Evolutionary conservation across 1,284 basidiomycete species (phyloP).

Genomic region (Puccinia hordei): DNA sequence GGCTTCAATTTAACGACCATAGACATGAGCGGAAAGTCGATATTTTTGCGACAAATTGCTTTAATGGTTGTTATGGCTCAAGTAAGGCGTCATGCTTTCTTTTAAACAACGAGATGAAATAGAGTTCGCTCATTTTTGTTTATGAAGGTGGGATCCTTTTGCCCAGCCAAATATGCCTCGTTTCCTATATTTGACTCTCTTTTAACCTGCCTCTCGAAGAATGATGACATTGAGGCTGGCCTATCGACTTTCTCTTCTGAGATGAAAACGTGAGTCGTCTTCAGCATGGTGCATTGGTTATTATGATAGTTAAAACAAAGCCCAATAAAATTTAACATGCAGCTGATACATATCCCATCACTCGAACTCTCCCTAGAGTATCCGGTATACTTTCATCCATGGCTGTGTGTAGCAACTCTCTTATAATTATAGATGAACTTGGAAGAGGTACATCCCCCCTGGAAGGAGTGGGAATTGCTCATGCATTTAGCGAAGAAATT

Average conservation of each 20-base stretch:
- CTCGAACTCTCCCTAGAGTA: slow-evolving; percentile 11
- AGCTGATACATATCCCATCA: not conserved
- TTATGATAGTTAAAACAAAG: not conserved
- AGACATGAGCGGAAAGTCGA: slow-evolving; percentile 58
- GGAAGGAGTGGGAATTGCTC: slow-evolving; percentile 84
- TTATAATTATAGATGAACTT: slow-evolving; percentile 58
- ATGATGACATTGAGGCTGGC: slow-evolving; percentile 69
- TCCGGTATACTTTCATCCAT: slow-evolving; percentile 41
- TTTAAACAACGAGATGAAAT: not conserved
- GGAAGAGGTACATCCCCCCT: slow-evolving; percentile 75
- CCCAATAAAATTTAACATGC: not conserved
- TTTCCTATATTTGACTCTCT: slow-evolving; percentile 49
- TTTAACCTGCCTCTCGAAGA: slow-evolving; percentile 47
- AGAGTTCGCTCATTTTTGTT: not conserved
- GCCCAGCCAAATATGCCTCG: slow-evolving; percentile 47
- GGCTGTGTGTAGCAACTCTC: slow-evolving; percentile 42
- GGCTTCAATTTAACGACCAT: slow-evolving; percentile 1
- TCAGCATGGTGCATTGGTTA: not conserved
- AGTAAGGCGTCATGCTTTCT: not conserved
- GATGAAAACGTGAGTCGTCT: slow-evolving; percentile 68
- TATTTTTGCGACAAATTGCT: slow-evolving; percentile 56
- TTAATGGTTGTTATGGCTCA: slow-evolving; percentile 56
- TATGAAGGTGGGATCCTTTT: slow-evolving; percentile 49
- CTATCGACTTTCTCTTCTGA: slow-evolving; percentile 90
- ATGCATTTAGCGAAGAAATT: slow-evolving; percentile 86